phyloP scores from a whole-genome alignment of 2,329 filamentous ascomycete species.

The Aspergillus sp. region DNA sequence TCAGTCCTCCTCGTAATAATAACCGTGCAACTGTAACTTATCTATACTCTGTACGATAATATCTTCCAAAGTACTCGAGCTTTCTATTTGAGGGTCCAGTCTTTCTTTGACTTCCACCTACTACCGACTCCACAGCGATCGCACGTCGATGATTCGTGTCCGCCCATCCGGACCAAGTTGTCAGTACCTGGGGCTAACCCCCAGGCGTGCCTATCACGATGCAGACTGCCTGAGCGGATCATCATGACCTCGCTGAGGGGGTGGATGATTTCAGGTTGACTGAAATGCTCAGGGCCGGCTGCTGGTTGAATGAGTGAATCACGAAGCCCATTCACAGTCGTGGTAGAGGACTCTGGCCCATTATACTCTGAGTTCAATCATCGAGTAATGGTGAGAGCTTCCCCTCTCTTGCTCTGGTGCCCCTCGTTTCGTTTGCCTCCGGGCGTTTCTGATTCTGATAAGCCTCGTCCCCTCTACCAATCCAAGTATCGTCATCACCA shows the following conservation, averaged over 20 bases:
- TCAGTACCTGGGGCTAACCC: constrained; percentile 24
- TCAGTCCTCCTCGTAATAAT: no score
- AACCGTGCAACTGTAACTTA: background rate
- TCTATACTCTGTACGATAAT: background rate
- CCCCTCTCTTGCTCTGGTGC: constrained; percentile 9
- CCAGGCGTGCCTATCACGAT: constrained; percentile 15
- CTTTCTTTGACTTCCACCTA: constrained; percentile 9
- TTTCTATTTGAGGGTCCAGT: constrained; percentile 9
- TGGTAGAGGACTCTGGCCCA: no score
- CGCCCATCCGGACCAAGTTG: constrained; percentile 22
- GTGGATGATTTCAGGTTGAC: constrained; percentile 4
- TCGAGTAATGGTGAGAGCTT: background rate
- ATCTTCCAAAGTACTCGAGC: background rate
- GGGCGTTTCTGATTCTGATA: constrained; percentile 34
- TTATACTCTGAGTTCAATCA: background rate
- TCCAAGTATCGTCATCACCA: constrained; percentile 3
- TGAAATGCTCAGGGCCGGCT: no score
- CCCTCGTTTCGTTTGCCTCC: constrained; percentile 22
- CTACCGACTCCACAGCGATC: constrained; percentile 16
- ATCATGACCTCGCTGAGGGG: constrained; percentile 8
- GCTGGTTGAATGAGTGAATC: no score
- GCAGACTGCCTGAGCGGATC: constrained; percentile 1
- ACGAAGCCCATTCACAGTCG: no score
- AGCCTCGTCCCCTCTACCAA: constrained; percentile 22
- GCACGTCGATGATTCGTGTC: constrained; percentile 24